Base-by-base conservation (phyloP, 345 rosid species). In the Litchi chinensis region DNA sequence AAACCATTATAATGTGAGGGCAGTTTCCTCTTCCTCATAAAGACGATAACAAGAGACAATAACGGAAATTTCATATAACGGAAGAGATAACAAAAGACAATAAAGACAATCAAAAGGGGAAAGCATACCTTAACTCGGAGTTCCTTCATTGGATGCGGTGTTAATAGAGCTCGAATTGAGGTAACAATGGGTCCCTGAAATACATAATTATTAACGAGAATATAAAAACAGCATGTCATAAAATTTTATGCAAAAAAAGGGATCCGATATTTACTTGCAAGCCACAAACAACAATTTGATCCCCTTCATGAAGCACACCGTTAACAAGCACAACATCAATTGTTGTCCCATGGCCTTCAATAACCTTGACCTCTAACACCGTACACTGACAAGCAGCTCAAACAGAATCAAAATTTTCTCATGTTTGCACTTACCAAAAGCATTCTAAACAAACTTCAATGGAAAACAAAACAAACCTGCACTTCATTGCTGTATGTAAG, bases 71-170 rank as follows among this genome's bases (percentile, higher is more conserved):
- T 74, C 41, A 39, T 19, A 41, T 5, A 24, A 44, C 5, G 44
- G 77, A 63, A 24, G 46, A 1, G 26, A 71, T 54, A 54, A 54
- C 0, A n/a, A 73, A 4, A 39, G 52, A 60, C 24, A 21, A 73
- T 4, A 48, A 74, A 43, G 11, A 62, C 57, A 7, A 77, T 16
- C 10, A 32, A n/a, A 63, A 56, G 26, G 57, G 37, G 72, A 44
- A 76, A 32, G 16, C 79, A 71, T 79, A 94, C 99, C 97, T 96
- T 94, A 74, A 96, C 95, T 48, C 98, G 89, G 59, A 92, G 87
- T 90, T 95, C 99, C 87, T 92, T 95, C 99, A 95, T 95, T 50
- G 99, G 98, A 85, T 94, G 99, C 8, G 99, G 98, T 62, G 97
- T 96, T 83, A 96, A 81, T 75, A 96, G 73, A 80, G 98, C 94